Evolutionary conservation across 495 filamentous ascomycete genomes (phyloP).

Genomic region (Schizothecium vesticola): DNA sequence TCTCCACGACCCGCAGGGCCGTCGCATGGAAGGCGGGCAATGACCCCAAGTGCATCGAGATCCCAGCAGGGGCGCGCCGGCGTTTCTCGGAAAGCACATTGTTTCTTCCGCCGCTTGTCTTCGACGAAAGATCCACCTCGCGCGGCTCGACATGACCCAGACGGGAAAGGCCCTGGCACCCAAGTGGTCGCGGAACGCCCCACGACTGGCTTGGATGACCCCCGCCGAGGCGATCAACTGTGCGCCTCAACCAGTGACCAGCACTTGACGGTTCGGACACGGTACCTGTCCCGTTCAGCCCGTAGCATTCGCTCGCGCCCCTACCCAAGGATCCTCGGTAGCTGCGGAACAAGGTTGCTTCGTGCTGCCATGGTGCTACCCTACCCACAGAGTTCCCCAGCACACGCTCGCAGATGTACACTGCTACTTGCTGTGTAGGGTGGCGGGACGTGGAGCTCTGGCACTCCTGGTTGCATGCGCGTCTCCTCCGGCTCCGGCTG

Average conservation of each 20-base stretch:
- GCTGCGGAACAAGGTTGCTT: not conserved
- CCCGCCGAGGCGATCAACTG: constrained; percentile 7
- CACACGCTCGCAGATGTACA: constrained; percentile 11
- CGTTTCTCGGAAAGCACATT: constrained; percentile 17
- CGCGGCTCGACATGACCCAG: constrained; percentile 20
- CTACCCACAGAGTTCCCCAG: not conserved
- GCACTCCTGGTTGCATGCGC: constrained; percentile 8
- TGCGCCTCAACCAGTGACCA: not conserved
- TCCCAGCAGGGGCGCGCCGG: constrained; percentile 15
- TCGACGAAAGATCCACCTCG: constrained; percentile 13
- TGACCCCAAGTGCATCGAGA: constrained; percentile 16
- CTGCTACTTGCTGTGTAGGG: not conserved
- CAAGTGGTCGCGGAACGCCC: constrained; percentile 19
- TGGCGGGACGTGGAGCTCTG: constrained; percentile 15
- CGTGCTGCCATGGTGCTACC: not conserved
- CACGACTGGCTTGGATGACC: constrained; percentile 22
- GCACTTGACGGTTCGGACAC: not conserved
- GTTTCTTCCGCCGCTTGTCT: constrained; percentile 14
- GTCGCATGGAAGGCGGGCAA: constrained; percentile 25
- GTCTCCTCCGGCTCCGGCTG: constrained; percentile 21
- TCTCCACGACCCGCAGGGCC: constrained; percentile 14
- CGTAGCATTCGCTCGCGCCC: constrained; percentile 9
- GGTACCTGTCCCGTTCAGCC: constrained; percentile 22
- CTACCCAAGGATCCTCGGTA: not conserved
- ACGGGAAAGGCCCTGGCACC: constrained; percentile 22